phyloP scores from a whole-genome alignment of 495 filamentous ascomycete species.

The Achaetomiella virescens region DNA sequence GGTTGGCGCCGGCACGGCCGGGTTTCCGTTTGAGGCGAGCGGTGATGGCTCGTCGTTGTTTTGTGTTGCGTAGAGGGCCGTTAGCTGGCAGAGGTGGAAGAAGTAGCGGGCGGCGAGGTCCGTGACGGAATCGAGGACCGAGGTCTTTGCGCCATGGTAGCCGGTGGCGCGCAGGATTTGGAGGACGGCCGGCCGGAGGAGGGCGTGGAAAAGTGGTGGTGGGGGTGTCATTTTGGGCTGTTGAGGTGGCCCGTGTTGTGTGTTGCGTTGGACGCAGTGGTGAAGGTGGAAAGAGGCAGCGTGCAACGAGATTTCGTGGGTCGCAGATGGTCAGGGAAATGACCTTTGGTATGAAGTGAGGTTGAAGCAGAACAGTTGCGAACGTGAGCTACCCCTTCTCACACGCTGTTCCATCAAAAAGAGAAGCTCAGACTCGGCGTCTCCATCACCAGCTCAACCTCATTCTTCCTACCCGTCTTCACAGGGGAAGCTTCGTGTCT shows the following conservation, averaged over 20 bases:
- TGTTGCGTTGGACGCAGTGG: not conserved
- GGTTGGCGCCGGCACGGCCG: constrained; percentile 33
- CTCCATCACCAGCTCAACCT: too few relatives aligned
- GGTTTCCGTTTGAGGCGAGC: not conserved
- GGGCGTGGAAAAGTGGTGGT: constrained; percentile 58
- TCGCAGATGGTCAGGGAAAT: too few relatives aligned
- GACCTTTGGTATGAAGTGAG: too few relatives aligned
- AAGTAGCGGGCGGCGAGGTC: constrained; percentile 73
- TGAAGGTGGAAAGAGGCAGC: too few relatives aligned
- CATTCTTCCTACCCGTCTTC: too few relatives aligned
- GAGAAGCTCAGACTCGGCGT: too few relatives aligned
- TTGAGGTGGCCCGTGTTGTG: not conserved
- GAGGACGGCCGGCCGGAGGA: constrained; percentile 74
- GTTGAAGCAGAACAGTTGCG: too few relatives aligned
- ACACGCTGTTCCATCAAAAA: too few relatives aligned
- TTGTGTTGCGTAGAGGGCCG: constrained; percentile 51
- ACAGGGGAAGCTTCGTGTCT: too few relatives aligned
- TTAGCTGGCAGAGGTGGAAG: constrained; percentile 56
- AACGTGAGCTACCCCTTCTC: too few relatives aligned
- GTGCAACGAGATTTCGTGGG: too few relatives aligned
- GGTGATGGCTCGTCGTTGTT: constrained; percentile 27
- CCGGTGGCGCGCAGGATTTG: constrained; percentile 83
- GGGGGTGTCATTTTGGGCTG: constrained; percentile 35
- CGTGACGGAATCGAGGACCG: constrained; percentile 70
- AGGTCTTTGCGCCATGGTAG: constrained; percentile 67